Evolutionary conservation across 1,284 basidiomycete species (phyloP), one percentile per base, ranked within the genome.

Genomic region (Omphalotus olearius): DNA sequence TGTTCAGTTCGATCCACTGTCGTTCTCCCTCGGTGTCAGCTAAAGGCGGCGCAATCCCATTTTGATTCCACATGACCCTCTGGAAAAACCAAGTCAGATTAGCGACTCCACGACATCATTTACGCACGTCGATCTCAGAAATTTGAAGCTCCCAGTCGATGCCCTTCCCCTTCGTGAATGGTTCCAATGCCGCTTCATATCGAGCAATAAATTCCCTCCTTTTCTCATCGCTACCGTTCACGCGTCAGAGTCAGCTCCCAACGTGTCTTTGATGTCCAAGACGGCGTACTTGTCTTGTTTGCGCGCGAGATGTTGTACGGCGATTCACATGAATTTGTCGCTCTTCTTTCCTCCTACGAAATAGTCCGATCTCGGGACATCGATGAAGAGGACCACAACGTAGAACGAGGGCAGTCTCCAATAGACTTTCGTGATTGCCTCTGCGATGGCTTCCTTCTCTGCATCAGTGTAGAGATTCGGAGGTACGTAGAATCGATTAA

Each of bases 91-190:
- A 35, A 17, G 6, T 14, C 16, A 40, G 33, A 26, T 16, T 44
- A 16, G 42, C 35, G 18, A 16, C 18, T 13, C 16, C 14, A n/a
- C 16, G 28, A 18, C 16, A 16, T n/a, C 36, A 16, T n/a, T 11
- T 16, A 53, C 59, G 46, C 40, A 62, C 60, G 39, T 62, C 60
- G 23, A 44, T 44, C 14, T 59, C 53, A 7, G 51, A 42, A 16
- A 61, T 44, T 30, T 56, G 50, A 14, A 62, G 46, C 47, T 61
- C 61, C 59, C 60, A 61, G 43, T 61, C 48, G 30, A 62, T 55
- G 0, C 58, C 58, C 1, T 60, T 57, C 20, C 35, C 60, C 25
- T 58, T 57, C 0, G 61, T 62, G 37, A 51, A 62, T 2, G 60
- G 60, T 28, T 56, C 49, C 13, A 62, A 38, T 0, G 52, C 57